Evolutionary conservation across 2,329 filamentous ascomycete species (phyloP).

Genomic region (Ophiostoma triangulosporum): DNA sequence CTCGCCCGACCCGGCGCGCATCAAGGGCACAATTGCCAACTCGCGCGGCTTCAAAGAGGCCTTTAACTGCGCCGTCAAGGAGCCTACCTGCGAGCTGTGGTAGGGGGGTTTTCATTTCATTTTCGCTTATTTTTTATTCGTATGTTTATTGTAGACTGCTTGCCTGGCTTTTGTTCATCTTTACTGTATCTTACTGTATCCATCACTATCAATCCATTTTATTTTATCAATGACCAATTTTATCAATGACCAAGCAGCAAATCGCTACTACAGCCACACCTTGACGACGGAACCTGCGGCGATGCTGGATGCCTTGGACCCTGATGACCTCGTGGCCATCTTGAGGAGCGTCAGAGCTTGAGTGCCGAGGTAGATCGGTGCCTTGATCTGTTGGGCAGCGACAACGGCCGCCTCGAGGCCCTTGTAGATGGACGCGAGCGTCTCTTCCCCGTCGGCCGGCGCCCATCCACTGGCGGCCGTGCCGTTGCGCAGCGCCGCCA

Average conservation of each 20-base stretch:
- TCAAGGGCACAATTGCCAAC: conserved; percentile 51
- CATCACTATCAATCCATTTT: no score
- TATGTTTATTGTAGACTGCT: background rate
- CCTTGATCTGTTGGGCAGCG: conserved; percentile 29
- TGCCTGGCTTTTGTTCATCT: background rate
- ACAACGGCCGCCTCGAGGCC: conserved; percentile 25
- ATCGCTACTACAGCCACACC: conserved; percentile 15
- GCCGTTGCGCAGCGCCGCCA: conserved; percentile 22
- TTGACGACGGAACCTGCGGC: conserved; percentile 17
- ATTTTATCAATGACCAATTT: no score
- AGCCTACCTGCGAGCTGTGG: conserved; percentile 59
- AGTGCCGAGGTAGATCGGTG: conserved; percentile 27
- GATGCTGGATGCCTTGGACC: background rate
- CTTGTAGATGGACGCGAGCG: conserved; percentile 19
- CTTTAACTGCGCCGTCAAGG: conserved; percentile 50
- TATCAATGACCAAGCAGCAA: no score
- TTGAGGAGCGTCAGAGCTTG: conserved; percentile 26
- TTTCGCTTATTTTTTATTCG: background rate
- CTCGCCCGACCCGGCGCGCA: conserved; percentile 48
- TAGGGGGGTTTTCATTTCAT: conserved; percentile 19
- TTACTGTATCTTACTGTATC: background rate
- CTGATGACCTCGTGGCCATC: conserved; percentile 17
- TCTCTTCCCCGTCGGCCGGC: conserved; percentile 10
- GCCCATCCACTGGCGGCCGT: conserved; percentile 14
- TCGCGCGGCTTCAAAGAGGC: conserved; percentile 53